Percentiles rank a stretch among this genome's conserved stretches.
Evolutionary conservation across 2,329 filamentous ascomycete genomes (phyloP).

Genomic region (Pseudogymnoascus sp.): DNA sequence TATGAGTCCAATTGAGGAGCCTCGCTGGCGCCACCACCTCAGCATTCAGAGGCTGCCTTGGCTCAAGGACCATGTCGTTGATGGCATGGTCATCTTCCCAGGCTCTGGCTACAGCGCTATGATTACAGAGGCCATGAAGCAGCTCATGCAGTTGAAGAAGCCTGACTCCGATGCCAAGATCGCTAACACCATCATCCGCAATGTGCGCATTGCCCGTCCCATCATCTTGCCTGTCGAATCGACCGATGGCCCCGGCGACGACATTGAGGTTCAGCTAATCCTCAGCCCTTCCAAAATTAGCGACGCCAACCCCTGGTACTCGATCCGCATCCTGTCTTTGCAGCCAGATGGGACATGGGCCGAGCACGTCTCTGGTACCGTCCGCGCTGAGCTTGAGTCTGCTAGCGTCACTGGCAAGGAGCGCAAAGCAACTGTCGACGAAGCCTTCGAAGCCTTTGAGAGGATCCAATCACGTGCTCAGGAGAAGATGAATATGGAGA

Average conservation of each 20-base stretch:
- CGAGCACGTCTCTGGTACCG: conserved; percentile 8
- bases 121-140: conserved; percentile 36
- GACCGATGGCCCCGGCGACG: conserved; percentile 24
- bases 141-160: not conserved
- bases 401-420: not conserved
- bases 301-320: conserved; percentile 3
- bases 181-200: conserved; percentile 31
- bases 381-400: not conserved
- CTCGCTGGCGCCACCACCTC: conserved; percentile 26
- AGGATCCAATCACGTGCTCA: not conserved
- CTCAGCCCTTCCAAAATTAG: conserved; percentile 5
- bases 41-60: conserved; percentile 39
- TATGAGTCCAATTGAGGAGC: conserved; percentile 15
- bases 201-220: conserved; percentile 41
- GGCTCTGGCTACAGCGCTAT: conserved; percentile 43
- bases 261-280: conserved; percentile 10
- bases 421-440: conserved; percentile 8
- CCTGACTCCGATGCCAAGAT: conserved; percentile 2
- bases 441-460: conserved; percentile 1
- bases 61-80: conserved; percentile 44
- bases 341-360: not conserved
- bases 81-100: conserved; percentile 43
- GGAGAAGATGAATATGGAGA: not conserved
- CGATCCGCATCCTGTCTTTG: conserved; percentile 8
- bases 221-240: conserved; percentile 41